Percentiles rank a stretch among this genome's conserved stretches.
These are phyloP conservation scores for Ceratobasidium sp. DNA, from an alignment of 1,284 basidiomycete genomes.

Conservation along the genomic window DNA sequence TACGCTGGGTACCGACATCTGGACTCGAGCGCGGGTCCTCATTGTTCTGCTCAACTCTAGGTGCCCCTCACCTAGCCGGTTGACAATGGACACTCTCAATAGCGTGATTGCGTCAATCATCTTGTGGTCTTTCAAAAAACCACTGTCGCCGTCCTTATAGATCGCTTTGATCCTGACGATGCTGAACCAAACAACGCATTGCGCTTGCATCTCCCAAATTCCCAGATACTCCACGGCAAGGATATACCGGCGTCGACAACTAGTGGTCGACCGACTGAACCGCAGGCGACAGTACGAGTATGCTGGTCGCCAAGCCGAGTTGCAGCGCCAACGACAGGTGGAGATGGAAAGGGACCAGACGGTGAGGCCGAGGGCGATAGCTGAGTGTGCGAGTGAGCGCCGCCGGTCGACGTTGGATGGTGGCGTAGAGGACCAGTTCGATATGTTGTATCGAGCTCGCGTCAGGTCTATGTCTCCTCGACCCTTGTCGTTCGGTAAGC, in stretches of 20 bases:
- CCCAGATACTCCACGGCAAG: background rate
- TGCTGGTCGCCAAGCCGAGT: constrained; percentile 37
- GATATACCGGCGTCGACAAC: constrained; percentile 24
- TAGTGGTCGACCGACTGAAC: constrained; percentile 31
- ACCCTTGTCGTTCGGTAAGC: background rate
- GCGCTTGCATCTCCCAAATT: too few relatives aligned
- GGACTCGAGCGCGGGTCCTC: too few relatives aligned
- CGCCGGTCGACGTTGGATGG: background rate
- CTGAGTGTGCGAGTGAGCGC: background rate
- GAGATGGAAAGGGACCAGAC: background rate
- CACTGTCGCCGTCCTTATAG: too few relatives aligned
- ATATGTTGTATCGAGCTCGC: constrained; percentile 3
- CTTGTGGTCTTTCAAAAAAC: too few relatives aligned
- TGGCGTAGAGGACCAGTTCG: background rate
- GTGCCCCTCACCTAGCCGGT: too few relatives aligned
- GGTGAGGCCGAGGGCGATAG: background rate
- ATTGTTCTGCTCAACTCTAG: too few relatives aligned
- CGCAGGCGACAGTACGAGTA: constrained; percentile 34
- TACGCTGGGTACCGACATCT: too few relatives aligned
- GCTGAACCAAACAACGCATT: too few relatives aligned
- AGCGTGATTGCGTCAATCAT: too few relatives aligned
- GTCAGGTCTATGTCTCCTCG: background rate
- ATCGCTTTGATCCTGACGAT: too few relatives aligned
- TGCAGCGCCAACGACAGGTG: constrained; percentile 20
- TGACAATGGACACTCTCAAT: too few relatives aligned